Conservation (phyloP, 257 asterid genomes). For the Solanum boliviense region DNA sequence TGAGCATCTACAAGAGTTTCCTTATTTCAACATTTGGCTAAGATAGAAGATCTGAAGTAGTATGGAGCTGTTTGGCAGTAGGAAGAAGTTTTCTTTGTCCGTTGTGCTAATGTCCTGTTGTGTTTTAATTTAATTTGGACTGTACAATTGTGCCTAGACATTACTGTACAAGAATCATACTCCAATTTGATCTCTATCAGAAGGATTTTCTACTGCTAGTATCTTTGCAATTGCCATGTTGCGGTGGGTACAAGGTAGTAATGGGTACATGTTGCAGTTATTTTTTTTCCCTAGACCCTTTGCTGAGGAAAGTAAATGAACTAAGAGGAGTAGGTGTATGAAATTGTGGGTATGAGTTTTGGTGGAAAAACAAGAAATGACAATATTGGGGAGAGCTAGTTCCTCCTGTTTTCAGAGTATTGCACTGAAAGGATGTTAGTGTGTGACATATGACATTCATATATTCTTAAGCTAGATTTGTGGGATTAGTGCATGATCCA, state of each 20-base stretch:
- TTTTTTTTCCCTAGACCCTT: neutral
- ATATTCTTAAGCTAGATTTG: neutral
- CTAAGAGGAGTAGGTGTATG: neutral
- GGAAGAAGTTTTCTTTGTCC: neutral
- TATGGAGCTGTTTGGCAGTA: neutral
- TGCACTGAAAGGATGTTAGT: neutral
- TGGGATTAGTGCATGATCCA: neutral
- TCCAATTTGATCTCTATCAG: neutral
- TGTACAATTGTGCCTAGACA: neutral
- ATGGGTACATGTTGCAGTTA: neutral
- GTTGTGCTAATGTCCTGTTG: neutral
- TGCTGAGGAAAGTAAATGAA: neutral
- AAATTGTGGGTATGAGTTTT: neutral
- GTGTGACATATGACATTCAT: neutral
- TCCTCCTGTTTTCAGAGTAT: neutral
- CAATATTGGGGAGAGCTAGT: neutral
- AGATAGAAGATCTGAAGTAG: constrained; percentile 5
- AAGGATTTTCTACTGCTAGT: neutral
- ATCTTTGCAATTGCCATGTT: neutral
- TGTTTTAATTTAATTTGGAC: neutral
- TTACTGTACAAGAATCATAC: neutral
- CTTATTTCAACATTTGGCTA: constrained; percentile 88
- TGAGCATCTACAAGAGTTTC: constrained; percentile 93
- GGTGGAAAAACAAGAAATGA: neutral
- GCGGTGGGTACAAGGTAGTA: neutral